These are phyloP conservation scores for Metschnikowia aberdeeniae DNA, from an alignment of 805 yeast genomes.

Conservation along the genomic window DNA sequence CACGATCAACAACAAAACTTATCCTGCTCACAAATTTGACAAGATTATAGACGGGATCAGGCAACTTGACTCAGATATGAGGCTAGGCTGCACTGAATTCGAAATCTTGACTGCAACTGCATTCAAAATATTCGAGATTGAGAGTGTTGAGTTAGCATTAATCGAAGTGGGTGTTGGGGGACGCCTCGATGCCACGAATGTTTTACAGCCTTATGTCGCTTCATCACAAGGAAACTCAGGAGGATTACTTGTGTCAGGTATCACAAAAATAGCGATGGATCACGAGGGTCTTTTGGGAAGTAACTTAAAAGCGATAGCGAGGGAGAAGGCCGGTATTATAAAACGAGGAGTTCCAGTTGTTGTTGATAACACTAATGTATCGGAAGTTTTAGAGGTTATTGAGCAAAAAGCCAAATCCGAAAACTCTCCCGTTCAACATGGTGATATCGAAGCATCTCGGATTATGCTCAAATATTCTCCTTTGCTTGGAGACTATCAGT, in stretches of 20 bases:
- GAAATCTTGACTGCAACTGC: slow-evolving; percentile 86
- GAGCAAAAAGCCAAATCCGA: slow-evolving; percentile 28
- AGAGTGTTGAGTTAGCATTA: slow-evolving; percentile 66
- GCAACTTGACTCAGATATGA: slow-evolving; percentile 32
- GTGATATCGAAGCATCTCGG: slow-evolving; percentile 18
- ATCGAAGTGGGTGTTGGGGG: slow-evolving; percentile 98
- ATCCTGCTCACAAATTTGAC: slow-evolving; percentile 44
- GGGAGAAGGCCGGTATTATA: slow-evolving; percentile 83
- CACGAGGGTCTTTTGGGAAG: slow-evolving; percentile 76
- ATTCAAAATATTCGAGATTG: slow-evolving; percentile 61
- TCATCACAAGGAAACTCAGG: slow-evolving; percentile 1
- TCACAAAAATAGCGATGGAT: slow-evolving; percentile 83
- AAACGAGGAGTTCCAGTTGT: slow-evolving; percentile 59
- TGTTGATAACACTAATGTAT: slow-evolving; percentile 17
- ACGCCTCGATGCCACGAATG: slow-evolving; percentile 82
- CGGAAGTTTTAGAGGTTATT: slow-evolving; percentile 48
- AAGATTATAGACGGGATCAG: slow-evolving; percentile 41
- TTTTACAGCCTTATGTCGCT: slow-evolving; percentile 30
- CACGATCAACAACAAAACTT: slow-evolving; percentile 55
- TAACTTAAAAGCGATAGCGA: slow-evolving; percentile 61
- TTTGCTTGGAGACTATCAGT: slow-evolving; percentile 69
- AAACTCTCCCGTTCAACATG: slow-evolving; percentile 26
- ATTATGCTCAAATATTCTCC: slow-evolving; percentile 45
- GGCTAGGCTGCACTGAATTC: slow-evolving; percentile 77
- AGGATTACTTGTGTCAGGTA: slow-evolving; percentile 60